These are phyloP conservation scores for Elongisporangium anandrum DNA, from an alignment of 352 stramenopile species.

Conservation along the genomic window DNA sequence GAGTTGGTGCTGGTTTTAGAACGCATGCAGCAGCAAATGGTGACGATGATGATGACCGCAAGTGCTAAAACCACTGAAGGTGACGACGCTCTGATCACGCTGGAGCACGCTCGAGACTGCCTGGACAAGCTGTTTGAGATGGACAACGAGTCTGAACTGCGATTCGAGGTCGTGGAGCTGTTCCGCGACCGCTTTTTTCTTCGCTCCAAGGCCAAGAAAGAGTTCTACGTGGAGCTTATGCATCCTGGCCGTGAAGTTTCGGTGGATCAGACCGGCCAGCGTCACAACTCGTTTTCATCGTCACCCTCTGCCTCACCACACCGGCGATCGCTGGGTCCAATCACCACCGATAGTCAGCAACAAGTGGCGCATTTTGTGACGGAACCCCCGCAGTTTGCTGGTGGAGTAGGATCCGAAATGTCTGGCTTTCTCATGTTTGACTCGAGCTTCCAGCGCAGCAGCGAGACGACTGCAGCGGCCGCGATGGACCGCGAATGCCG, in stretches of 20 bases:
- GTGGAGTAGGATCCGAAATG: slow-evolving; percentile 42
- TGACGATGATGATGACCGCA: neutral
- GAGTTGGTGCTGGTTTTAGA: neutral
- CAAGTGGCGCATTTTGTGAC: slow-evolving; percentile 42
- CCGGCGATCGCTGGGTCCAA: neutral
- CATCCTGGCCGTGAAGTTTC: neutral
- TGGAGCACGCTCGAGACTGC: slow-evolving; percentile 35
- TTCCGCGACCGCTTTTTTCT: slow-evolving; percentile 10
- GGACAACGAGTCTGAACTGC: slow-evolving; percentile 24
- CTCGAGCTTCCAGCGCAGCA: slow-evolving; percentile 19
- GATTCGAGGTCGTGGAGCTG: slow-evolving; percentile 43
- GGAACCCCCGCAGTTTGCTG: slow-evolving; percentile 42
- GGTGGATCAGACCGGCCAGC: neutral
- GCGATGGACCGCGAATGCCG: slow-evolving; percentile 1
- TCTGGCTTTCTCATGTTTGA: slow-evolving; percentile 68
- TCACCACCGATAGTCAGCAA: neutral
- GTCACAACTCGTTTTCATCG: neutral
- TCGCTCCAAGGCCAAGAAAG: slow-evolving; percentile 1
- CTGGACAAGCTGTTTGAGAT: slow-evolving; percentile 30
- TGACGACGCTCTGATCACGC: slow-evolving; percentile 13
- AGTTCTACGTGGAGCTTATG: neutral
- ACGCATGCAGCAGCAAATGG: neutral
- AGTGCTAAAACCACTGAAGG: neutral
- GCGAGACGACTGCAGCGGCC: slow-evolving; percentile 29
- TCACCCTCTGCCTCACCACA: neutral